Base-by-base conservation (phyloP, 2,329 filamentous ascomycete species). In the Exophiala spinifera region DNA sequence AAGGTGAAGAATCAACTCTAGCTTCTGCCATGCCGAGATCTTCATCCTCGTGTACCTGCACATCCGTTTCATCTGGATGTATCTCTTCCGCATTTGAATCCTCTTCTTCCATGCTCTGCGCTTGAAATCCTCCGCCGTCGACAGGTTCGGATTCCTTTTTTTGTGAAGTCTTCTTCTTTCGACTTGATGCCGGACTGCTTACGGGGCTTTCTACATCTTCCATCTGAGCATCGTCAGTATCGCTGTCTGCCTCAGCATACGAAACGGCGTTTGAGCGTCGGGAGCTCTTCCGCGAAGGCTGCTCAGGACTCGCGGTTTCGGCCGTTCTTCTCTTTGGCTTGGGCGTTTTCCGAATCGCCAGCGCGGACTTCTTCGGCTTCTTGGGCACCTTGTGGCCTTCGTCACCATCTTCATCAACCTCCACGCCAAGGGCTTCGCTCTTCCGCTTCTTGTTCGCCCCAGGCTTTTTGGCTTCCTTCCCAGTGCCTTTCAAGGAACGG, bases 401-500 rank as follows among this genome's bases (percentile, higher is more conserved):
- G 7, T 40, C 54, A 33, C 61, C 55, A 15, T 55, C 56, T 25
- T 56, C 52, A 1, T 50, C 46, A 21, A 60, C 49, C 46, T 66
- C 66, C 6, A 62, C 51, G 20, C 61, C 49, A 10, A 57, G 53
- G 7, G 66, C 56, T 40, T 76, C 71, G 23, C 70, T 70, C 61
- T 77, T 78, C 37, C 75, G 66, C 64, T 77, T 75, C 63, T 71
- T 72, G 39, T 61, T 37, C 40, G 45, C 19, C 11, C 46, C 45
- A 40, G 46, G 34, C 15, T 63, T 59, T 17, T 63, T 60, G 17
- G 64, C 49, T 3, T 55, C 59, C n/a, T 61, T 55, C 3, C n/a
- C 55, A 1, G 64, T 57, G 33, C 62, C 66, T 42, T 67, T 65
- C 60, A 67, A 82, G 25, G 75, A 76, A 76, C 86, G 90, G 69